Evolutionary conservation across 1,284 basidiomycete genomes (phyloP), one percentile per base, ranked within the genome.

Genomic region (Wolfiporia cocos): DNA sequence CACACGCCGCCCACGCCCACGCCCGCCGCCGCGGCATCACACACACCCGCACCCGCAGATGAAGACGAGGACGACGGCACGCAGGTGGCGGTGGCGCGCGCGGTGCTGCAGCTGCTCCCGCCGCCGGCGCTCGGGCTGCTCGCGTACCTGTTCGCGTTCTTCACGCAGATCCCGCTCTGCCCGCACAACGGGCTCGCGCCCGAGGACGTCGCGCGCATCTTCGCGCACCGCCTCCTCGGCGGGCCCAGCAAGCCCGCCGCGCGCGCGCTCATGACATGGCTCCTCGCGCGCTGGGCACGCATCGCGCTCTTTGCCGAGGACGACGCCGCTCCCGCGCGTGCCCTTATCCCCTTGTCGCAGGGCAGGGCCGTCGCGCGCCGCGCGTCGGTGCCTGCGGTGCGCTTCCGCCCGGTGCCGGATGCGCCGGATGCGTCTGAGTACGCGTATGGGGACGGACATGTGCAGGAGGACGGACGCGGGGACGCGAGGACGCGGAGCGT

Each of bases 91-190:
- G 60, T 68, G 33, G 74, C 76, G 1, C 76, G 75, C 48, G 63
- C 74, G 38, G 57, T 85, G 24, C 67, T 86, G 14, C 75, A 75
- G 3, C 69, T 86, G 23, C 68, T 85, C 4, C 78, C 83, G 0
- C 67, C 70, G 0, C 61, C 73, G 6, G 66, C 74, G 33, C 71
- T 81, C 50, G 73, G 72, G 12, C 61, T 85, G 1, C 62, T 86
- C 34, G 65, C 74, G 17, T 85, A 85, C 54, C 67, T 85, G 18
- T 66, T 79, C 46, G 73, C 72, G 0, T 84, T 86, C 56, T 78
- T 86, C 55, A 57, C 57, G 10, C 57, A 61, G 49, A 50, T 63
- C 9, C 57, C 57, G 32, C 52, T 63, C n/a, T 59, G 51, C 30
- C 58, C 61, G 9, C 62, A 62, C 36, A 65, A 63, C 46, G 63